Evolutionary conservation across 1,284 basidiomycete species (phyloP).

Genomic region (Mycosarcoma mackinlayi): DNA sequence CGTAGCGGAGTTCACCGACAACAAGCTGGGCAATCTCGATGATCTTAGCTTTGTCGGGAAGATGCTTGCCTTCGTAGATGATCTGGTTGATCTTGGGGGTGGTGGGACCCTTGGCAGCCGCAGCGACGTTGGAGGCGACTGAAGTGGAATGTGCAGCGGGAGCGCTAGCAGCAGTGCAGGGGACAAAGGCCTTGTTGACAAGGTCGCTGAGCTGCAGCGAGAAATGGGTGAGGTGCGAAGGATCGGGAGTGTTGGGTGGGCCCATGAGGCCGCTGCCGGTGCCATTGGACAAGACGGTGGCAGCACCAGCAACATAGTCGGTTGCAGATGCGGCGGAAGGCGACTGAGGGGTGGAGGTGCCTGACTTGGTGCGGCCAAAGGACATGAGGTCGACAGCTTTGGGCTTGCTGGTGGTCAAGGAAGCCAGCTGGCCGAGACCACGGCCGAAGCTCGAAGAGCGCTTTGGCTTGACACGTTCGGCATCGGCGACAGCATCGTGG

Average conservation of each 20-base stretch:
- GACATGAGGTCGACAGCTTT: constrained; percentile 48
- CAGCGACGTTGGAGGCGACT: constrained; percentile 46
- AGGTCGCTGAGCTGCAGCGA: constrained; percentile 63
- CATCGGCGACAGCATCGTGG: constrained; percentile 8
- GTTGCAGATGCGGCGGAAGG: constrained; percentile 6
- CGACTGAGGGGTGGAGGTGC: constrained; percentile 40
- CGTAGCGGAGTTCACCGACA: constrained; percentile 61
- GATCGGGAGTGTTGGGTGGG: constrained; percentile 52
- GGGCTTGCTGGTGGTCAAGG: constrained; percentile 48
- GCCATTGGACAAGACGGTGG: constrained; percentile 28
- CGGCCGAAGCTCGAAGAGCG: constrained; percentile 56
- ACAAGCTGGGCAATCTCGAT: constrained; percentile 62
- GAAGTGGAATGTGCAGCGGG: constrained; percentile 24
- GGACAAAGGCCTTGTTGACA: constrained; percentile 64
- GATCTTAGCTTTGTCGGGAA: constrained; percentile 58
- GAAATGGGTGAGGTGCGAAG: constrained; percentile 63
- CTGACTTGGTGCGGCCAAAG: constrained; percentile 38
- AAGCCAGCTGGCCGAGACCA: constrained; percentile 53
- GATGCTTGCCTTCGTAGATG: constrained; percentile 57
- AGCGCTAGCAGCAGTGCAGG: constrained; percentile 35
- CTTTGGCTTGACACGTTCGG: constrained; percentile 51
- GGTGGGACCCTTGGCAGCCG: constrained; percentile 40
- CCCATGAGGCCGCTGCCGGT: constrained; percentile 23
- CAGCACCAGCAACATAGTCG: constrained; percentile 32
- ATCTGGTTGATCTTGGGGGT: constrained; percentile 56